phyloP scores from a whole-genome alignment of 148 eudicot species.

The Agrostemma githago region DNA sequence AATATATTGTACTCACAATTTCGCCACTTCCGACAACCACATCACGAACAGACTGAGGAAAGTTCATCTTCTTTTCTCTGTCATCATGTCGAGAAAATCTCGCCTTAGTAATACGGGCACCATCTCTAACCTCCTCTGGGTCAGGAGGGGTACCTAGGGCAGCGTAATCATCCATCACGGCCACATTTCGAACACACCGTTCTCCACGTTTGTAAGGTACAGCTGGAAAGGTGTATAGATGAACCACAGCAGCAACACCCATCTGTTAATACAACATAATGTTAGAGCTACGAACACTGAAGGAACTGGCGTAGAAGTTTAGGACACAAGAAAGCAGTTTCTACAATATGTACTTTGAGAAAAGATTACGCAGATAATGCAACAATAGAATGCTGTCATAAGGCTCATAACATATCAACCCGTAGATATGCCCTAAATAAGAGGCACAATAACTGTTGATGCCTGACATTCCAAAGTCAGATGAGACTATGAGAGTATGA shows the following conservation, averaged over 20 bases:
- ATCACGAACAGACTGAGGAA: constrained; percentile 94
- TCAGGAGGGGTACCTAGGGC: constrained; percentile 81
- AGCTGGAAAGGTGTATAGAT: constrained; percentile 93
- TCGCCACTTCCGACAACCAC: constrained; percentile 95
- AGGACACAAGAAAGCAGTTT: neutral
- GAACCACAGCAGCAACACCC: constrained; percentile 95
- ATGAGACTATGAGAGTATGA: neutral
- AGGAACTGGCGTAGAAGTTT: neutral
- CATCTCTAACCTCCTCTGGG: constrained; percentile 86
- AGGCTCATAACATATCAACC: neutral
- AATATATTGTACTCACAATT: constrained; percentile 53
- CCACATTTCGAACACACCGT: constrained; percentile 85
- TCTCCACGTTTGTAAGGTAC: constrained; percentile 90
- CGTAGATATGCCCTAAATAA: neutral
- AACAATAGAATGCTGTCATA: neutral
- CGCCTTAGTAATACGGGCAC: constrained; percentile 52
- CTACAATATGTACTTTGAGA: neutral
- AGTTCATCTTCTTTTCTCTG: constrained; percentile 54
- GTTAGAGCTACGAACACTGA: neutral
- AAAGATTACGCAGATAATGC: neutral
- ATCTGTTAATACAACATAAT: constrained; percentile 46
- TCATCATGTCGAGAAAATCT: constrained; percentile 51
- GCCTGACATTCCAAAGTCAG: neutral
- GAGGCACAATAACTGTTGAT: neutral
- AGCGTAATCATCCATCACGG: constrained; percentile 95